Evolutionary conservation across 2,329 filamentous ascomycete species (phyloP).

Genomic region (Claviceps fusiformis): DNA sequence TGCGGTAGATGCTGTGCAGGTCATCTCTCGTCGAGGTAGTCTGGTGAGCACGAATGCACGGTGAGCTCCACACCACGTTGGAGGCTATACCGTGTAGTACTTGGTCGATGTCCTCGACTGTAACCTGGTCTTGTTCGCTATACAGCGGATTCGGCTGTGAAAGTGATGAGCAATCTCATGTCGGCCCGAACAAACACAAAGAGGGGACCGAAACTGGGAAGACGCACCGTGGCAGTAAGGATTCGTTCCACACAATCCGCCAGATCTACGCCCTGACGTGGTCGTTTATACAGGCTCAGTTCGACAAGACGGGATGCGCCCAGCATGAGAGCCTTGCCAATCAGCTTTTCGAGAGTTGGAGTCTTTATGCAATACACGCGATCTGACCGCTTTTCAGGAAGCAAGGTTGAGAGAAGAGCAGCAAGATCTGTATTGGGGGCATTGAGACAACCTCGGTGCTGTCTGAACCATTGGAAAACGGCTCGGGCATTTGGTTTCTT

Average conservation of each 20-base stretch:
- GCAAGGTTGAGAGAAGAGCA: conserved; percentile 60
- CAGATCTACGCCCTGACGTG: conserved; percentile 49
- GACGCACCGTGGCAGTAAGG: conserved; percentile 43
- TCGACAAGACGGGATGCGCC: conserved; percentile 46
- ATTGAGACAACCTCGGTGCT: conserved; percentile 45
- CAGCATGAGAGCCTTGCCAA: conserved; percentile 53
- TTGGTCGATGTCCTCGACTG: conserved; percentile 59
- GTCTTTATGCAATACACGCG: conserved; percentile 62
- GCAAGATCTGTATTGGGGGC: conserved; percentile 40
- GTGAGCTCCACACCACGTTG: conserved; percentile 56
- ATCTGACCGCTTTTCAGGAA: conserved; percentile 65
- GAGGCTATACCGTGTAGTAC: conserved; percentile 54
- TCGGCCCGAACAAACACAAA: neutral
- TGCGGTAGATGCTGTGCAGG: conserved; percentile 43
- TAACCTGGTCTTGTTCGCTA: conserved; percentile 30
- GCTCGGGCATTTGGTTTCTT: conserved; percentile 20
- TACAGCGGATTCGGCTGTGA: conserved; percentile 29
- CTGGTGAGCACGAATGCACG: conserved; percentile 34
- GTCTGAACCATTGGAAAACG: conserved; percentile 54
- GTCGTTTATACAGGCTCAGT: conserved; percentile 47
- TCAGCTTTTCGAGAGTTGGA: conserved; percentile 46
- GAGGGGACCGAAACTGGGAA: neutral
- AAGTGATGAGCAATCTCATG: neutral
- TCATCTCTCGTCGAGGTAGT: conserved; percentile 22
- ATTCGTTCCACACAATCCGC: conserved; percentile 57